Conservation (phyloP, 768 basidiomycete species). For the Suillus cothurnatus region DNA sequence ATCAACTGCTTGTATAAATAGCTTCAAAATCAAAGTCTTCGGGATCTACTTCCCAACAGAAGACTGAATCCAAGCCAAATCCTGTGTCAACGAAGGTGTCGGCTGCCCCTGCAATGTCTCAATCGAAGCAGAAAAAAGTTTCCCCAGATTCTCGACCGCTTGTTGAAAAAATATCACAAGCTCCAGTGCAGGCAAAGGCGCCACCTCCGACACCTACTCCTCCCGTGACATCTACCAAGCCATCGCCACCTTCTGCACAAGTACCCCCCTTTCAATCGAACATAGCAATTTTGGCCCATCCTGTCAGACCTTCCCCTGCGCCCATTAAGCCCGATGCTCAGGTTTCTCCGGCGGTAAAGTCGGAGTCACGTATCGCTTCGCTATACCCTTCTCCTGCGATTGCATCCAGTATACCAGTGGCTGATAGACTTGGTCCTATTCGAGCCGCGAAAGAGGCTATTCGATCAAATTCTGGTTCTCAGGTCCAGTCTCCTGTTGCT, state of each 20-base stretch:
- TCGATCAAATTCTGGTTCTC: constrained; percentile 7
- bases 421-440: constrained; percentile 35
- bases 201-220: constrained; percentile 8
- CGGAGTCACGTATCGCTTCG: constrained; percentile 19
- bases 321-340: constrained; percentile 12
- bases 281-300: not conserved
- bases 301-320: not conserved
- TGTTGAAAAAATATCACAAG: not conserved
- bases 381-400: constrained; percentile 11
- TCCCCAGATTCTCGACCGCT: not conserved
- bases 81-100: not conserved
- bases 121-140: not conserved
- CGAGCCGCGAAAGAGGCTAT: constrained; percentile 35
- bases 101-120: not conserved
- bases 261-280: not conserved
- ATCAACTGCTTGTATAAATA: not conserved
- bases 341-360: constrained; percentile 16
- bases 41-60: not conserved
- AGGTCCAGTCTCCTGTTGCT: constrained; percentile 16
- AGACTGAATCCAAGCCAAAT: not conserved
- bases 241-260: not conserved
- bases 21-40: constrained; percentile 7
- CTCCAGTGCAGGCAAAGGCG: not conserved
- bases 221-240: not conserved
- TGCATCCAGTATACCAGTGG: constrained; percentile 8